Base-by-base conservation (phyloP, 345 rosid species). In the Eucalyptus melliodora region DNA sequence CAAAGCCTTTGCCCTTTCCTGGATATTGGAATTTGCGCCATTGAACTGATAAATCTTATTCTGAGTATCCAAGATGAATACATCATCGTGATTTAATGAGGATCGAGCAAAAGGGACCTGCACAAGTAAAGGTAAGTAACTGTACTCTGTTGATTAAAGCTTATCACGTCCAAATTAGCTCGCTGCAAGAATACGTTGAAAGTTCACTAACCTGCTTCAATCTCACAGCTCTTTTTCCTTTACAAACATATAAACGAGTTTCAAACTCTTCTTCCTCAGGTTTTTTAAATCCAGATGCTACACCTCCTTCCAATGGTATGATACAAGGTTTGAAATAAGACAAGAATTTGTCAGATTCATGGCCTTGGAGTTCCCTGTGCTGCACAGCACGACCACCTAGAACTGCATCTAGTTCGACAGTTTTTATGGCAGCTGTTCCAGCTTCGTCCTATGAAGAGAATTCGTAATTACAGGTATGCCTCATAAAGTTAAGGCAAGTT, bases 351-450 rank as follows among this genome's bases (percentile, higher is more conserved):
- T 97, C 99, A 91, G 99, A 96, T 91, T 98, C 99, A 93, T 97
- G 97, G 90, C 99, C 99, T 91, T 98, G 99, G 92, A 96, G 90
- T 95, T 98, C 99, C 88, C 99, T 94, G 93, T 98, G 94, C 91
- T 97, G 99, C 90, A 98, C 99, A 40, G 99, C 99, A 89, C 99
- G 99, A 86, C 99, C 99, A 89, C 99, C 99, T 87, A 98, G 97
- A 88, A 88, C 94, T 81, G 97, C 96, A 94, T 98, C 99, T 87
- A 98, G 98, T 92, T 98, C 99, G 87, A 98, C 97, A 88, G 99
- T 93, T 93, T 98, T 98, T 88, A 97, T 94, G 91, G 99, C 99
- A 89, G 98, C 99, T 37, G 99, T 96, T 92, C 99, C 99, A 88
- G 99, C 97, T 93, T 97, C 99, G 93, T 98, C 99, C 99, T 98